Evolutionary conservation across 1,284 basidiomycete species (phyloP).

Genomic region (Porodaedalea pini): DNA sequence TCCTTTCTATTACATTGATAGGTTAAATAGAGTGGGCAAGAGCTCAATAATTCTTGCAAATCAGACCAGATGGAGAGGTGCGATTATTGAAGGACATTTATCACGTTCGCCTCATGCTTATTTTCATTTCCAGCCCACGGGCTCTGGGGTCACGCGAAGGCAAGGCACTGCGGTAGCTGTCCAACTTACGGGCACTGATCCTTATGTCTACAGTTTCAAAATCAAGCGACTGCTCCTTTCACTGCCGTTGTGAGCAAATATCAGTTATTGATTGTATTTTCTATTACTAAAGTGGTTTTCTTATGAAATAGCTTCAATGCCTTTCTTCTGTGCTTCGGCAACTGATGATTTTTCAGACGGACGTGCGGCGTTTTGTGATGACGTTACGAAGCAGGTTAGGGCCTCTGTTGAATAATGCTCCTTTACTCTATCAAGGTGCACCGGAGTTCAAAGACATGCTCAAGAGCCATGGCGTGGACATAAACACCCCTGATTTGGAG

Average conservation of each 20-base stretch:
- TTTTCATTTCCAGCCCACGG: slow-evolving; percentile 51
- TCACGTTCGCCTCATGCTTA: not conserved
- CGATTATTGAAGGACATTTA: slow-evolving; percentile 25
- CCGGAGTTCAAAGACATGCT: slow-evolving; percentile 65
- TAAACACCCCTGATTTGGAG: slow-evolving; percentile 49
- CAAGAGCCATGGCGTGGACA: slow-evolving; percentile 47
- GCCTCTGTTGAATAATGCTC: slow-evolving; percentile 63
- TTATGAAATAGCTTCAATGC: slow-evolving; percentile 48
- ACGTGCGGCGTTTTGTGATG: slow-evolving; percentile 62
- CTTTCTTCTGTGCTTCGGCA: slow-evolving; percentile 66
- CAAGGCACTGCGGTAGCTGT: not conserved
- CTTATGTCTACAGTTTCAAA: slow-evolving; percentile 45
- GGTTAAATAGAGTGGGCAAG: slow-evolving; percentile 55
- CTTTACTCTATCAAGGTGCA: slow-evolving; percentile 63
- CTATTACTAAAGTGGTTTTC: not conserved
- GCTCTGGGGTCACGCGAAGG: slow-evolving; percentile 68
- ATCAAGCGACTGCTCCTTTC: slow-evolving; percentile 60
- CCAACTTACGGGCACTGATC: not conserved
- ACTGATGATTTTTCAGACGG: slow-evolving; percentile 66
- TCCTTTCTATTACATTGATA: not conserved
- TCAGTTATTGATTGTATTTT: too few relatives aligned
- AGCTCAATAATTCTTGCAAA: slow-evolving; percentile 64
- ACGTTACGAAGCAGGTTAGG: slow-evolving; percentile 56
- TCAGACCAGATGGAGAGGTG: slow-evolving; percentile 68
- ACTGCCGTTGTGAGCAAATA: slow-evolving; percentile 56